Evolutionary conservation across 495 filamentous ascomycete genomes (phyloP).

Genomic region (Tuber indicum): DNA sequence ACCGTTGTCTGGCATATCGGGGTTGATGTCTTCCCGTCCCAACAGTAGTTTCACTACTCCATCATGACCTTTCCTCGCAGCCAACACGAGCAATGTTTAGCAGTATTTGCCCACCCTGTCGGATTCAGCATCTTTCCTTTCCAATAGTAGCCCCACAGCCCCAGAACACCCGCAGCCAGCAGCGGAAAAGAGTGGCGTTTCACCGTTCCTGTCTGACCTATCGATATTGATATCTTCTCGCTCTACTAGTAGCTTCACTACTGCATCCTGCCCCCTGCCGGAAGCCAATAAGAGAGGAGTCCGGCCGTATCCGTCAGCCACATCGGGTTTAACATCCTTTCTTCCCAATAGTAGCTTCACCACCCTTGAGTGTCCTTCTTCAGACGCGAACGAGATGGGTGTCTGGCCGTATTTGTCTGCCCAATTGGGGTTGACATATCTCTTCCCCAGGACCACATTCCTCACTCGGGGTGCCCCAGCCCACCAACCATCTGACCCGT

Average conservation of each 20-base stretch:
- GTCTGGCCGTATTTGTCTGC: neutral
- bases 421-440: neutral
- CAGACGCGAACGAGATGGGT: neutral
- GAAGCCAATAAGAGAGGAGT: neutral
- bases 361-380: neutral
- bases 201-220: too few species aligned
- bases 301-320: neutral
- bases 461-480: neutral
- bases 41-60: too few species aligned
- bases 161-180: too few species aligned
- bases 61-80: too few species aligned
- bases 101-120: too few species aligned
- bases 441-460: neutral
- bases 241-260: neutral
- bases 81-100: too few species aligned
- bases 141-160: too few species aligned
- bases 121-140: too few species aligned
- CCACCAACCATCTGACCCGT: neutral
- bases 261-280: neutral
- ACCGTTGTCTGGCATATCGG: neutral
- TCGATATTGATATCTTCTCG: too few species aligned
- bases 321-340: neutral
- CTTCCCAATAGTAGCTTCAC: neutral
- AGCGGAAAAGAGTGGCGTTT: too few species aligned
- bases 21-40: neutral